Conservation (phyloP, 768 basidiomycete genomes). For the Megacollybia marginata region DNA sequence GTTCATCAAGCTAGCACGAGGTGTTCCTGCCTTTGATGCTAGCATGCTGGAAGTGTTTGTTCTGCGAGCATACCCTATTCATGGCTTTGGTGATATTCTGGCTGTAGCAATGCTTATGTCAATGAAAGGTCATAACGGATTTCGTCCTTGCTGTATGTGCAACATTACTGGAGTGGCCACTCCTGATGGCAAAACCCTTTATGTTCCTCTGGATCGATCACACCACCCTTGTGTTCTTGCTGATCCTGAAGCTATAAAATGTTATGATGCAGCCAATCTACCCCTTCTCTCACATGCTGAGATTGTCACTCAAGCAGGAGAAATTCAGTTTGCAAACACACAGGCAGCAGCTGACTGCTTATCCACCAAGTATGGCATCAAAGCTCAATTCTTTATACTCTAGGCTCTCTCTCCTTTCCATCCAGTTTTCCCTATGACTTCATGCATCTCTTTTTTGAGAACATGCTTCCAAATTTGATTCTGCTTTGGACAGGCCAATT, state of each 20-base stretch:
- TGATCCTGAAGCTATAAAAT: not conserved
- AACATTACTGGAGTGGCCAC: conserved; percentile 14
- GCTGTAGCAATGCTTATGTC: conserved; percentile 11
- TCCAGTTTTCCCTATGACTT: conserved; percentile 28
- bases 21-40: conserved; percentile 18
- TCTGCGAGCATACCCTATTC: conserved; percentile 18
- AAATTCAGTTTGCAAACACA: conserved; percentile 7
- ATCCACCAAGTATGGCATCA: conserved; percentile 15
- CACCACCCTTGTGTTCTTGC: conserved; percentile 5
- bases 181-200: conserved; percentile 4
- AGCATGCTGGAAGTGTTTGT: conserved; percentile 7
- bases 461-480: conserved; percentile 9
- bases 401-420: conserved; percentile 19
- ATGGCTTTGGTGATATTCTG: conserved; percentile 21
- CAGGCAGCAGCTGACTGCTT: conserved; percentile 3
- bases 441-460: conserved; percentile 32
- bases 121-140: conserved; percentile 25
- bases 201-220: conserved; percentile 11
- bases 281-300: conserved; percentile 16
- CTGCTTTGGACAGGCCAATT: conserved; percentile 29
- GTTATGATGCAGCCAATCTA: conserved; percentile 11
- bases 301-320: conserved; percentile 2
- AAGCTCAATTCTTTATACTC: conserved; percentile 13
- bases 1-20: conserved; percentile 12
- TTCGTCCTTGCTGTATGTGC: conserved; percentile 18